These are phyloP conservation scores for Aspergillus wentii DNA, from an alignment of 495 filamentous ascomycete genomes.

Conservation along the genomic window DNA sequence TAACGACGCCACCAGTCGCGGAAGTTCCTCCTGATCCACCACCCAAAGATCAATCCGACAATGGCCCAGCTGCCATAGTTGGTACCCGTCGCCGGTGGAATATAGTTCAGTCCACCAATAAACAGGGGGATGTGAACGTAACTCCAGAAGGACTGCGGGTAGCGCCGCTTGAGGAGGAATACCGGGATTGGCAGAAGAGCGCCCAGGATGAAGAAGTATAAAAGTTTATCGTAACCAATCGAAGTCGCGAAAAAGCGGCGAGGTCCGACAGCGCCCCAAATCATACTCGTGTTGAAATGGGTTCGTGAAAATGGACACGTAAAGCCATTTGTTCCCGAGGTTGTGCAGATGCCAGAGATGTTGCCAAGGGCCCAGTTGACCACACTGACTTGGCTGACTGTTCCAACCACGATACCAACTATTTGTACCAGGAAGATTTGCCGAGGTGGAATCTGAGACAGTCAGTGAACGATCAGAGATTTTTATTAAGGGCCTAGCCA, in stretches of 20 bases:
- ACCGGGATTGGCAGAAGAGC: conserved; percentile 59
- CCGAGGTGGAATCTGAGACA: conserved; percentile 59
- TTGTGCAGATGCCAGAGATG: conserved; percentile 66
- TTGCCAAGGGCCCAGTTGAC: conserved; percentile 76
- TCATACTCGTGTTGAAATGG: conserved; percentile 74
- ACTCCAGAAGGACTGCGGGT: conserved; percentile 3
- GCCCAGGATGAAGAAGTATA: conserved; percentile 71
- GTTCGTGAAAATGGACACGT: conserved; percentile 76
- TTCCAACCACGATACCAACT: conserved; percentile 64
- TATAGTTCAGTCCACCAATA: conserved; percentile 55
- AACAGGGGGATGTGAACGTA: conserved; percentile 3
- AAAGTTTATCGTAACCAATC: conserved; percentile 47
- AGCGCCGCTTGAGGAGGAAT: conserved; percentile 49
- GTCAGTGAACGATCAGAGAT: background rate
- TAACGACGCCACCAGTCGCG: conserved; percentile 73
- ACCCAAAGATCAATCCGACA: conserved; percentile 70
- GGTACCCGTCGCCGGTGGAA: conserved; percentile 55
- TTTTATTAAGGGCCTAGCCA: background rate
- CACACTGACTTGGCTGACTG: conserved; percentile 67
- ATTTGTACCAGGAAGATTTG: conserved; percentile 69
- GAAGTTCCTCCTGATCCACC: conserved; percentile 53
- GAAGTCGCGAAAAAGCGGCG: conserved; percentile 43
- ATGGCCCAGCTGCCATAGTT: conserved; percentile 22
- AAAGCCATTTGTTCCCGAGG: conserved; percentile 65
- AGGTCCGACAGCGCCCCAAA: conserved; percentile 78